phyloP scores from a whole-genome alignment of 140 eudicot genomes.

The Stevia rebaudiana region DNA sequence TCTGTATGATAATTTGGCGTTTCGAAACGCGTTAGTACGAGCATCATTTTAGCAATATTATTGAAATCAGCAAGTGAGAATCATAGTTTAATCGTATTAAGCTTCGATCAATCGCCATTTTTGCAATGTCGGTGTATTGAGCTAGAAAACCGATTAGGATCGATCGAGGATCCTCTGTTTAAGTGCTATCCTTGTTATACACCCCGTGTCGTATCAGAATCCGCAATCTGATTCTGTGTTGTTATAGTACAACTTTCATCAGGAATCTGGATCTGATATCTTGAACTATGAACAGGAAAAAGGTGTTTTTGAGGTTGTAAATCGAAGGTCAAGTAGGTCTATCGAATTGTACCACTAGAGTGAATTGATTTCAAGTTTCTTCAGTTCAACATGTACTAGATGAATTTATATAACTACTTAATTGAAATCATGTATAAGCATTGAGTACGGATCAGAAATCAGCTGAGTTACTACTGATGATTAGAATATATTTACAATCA shows the following conservation, averaged over 20 bases:
- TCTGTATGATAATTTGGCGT: background rate
- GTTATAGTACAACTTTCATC: background rate
- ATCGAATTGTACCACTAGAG: background rate
- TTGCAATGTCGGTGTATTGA: slow-evolving; percentile 14
- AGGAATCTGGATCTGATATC: slow-evolving; percentile 9
- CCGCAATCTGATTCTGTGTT: slow-evolving; percentile 18
- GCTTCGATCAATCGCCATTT: background rate
- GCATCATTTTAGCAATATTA: background rate
- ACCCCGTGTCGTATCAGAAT: slow-evolving; percentile 4
- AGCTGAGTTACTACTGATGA: background rate
- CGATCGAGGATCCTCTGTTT: background rate
- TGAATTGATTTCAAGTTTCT: background rate
- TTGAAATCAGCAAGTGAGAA: background rate
- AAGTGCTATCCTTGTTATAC: background rate
- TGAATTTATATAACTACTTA: background rate
- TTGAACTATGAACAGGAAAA: background rate
- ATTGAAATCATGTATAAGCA: background rate
- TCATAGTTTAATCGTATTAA: background rate
- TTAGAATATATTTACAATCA: background rate
- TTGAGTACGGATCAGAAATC: background rate
- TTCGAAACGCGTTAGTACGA: background rate
- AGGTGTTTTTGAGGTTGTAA: background rate
- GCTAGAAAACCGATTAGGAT: background rate
- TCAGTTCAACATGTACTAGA: background rate
- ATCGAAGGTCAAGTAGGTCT: background rate